These are phyloP conservation scores for Penicillium herquei DNA, from an alignment of 495 filamentous ascomycete species.

Conservation along the genomic window DNA sequence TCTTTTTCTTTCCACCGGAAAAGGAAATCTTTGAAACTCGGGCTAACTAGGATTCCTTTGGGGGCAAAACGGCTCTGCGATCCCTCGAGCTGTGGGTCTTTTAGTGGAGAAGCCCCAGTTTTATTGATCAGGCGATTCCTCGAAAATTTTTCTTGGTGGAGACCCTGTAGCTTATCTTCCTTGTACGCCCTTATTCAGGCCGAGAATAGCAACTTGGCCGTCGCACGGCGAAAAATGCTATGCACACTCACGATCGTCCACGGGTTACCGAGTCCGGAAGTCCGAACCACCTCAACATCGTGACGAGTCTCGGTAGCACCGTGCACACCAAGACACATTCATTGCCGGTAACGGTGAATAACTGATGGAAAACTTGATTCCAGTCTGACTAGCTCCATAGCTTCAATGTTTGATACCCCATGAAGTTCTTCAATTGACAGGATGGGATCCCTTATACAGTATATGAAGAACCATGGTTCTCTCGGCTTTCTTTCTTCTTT, in stretches of 20 bases:
- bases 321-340: background rate
- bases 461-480: background rate
- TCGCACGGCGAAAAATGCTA: slow-evolving; percentile 13
- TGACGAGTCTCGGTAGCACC: slow-evolving; percentile 4
- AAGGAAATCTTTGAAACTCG: background rate
- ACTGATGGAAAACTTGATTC: too few species aligned
- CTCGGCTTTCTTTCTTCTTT: background rate
- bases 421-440: background rate
- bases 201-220: slow-evolving; percentile 15
- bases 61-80: background rate
- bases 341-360: background rate
- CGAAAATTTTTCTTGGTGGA: slow-evolving; percentile 31
- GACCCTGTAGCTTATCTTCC: slow-evolving; percentile 30
- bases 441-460: background rate
- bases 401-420: background rate
- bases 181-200: slow-evolving; percentile 7
- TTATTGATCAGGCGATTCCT: slow-evolving; percentile 30
- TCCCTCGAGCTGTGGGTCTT: slow-evolving; percentile 4
- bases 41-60: background rate
- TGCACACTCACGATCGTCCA: slow-evolving; percentile 25
- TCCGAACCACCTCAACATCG: slow-evolving; percentile 26
- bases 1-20: background rate
- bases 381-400: too few species aligned
- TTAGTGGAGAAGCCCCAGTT: background rate
- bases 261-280: slow-evolving; percentile 30